Percentiles rank a stretch among this genome's conserved stretches.
Conservation (phyloP, 108 stramenopile species). For the Schizochytrium sp. region DNA sequence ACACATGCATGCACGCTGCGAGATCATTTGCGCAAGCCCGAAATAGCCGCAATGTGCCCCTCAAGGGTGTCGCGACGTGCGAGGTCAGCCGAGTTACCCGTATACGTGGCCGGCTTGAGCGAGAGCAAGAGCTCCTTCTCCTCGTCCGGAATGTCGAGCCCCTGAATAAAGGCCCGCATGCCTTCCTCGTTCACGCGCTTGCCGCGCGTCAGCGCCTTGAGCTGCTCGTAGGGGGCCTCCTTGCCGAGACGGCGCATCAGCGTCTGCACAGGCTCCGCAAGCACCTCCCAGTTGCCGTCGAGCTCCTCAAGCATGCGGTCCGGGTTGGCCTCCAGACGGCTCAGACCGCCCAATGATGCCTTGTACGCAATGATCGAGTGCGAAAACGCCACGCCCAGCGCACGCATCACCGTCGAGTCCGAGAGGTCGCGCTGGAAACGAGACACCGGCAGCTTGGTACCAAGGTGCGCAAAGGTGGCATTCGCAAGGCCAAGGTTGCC, state of each 20-base stretch:
- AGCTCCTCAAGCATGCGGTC: constrained; percentile 12
- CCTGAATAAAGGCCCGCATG: background rate
- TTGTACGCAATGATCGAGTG: constrained; percentile 19
- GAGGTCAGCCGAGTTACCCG: background rate
- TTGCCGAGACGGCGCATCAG: constrained; percentile 18
- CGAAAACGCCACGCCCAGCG: constrained; percentile 14
- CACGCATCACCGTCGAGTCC: constrained; percentile 25
- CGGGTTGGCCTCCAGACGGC: background rate
- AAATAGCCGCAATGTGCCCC: background rate
- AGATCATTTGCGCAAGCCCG: too few species aligned
- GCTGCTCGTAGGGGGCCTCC: constrained; percentile 26
- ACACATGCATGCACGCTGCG: too few species aligned
- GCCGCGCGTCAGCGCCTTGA: constrained; percentile 28
- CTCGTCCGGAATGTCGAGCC: constrained; percentile 1
- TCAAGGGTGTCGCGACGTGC: background rate
- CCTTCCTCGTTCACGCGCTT: background rate
- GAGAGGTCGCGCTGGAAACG: constrained; percentile 26
- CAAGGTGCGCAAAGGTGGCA: constrained; percentile 12
- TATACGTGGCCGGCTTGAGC: constrained; percentile 10
- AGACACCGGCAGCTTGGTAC: constrained; percentile 25
- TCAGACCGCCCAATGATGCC: background rate
- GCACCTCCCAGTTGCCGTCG: constrained; percentile 29
- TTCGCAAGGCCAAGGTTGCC: constrained; percentile 27
- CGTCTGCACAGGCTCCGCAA: constrained; percentile 30
- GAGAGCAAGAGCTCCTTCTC: background rate